Evolutionary conservation across 2,329 filamentous ascomycete species (phyloP).

Genomic region (Nothophaeocryptopus gaeumannii): DNA sequence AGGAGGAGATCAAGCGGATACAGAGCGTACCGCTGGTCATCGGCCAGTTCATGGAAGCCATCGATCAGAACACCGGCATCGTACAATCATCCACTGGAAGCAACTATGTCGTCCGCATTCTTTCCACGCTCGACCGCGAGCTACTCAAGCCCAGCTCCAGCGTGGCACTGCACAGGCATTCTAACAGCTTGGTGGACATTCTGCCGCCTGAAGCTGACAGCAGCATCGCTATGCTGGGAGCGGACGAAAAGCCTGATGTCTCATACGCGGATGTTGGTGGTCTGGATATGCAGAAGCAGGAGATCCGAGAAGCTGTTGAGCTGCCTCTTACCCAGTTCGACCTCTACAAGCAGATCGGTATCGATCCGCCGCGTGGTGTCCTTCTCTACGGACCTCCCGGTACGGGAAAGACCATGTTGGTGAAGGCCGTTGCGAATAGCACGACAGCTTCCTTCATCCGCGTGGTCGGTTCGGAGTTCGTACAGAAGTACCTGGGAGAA

Average conservation of each 20-base stretch:
- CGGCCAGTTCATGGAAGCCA: slow-evolving; percentile 99
- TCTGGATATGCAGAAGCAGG: slow-evolving; percentile 99
- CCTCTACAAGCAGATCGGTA: slow-evolving; percentile 98
- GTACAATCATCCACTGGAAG: slow-evolving; percentile 97
- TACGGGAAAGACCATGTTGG: slow-evolving; percentile 94
- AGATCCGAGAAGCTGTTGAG: slow-evolving; percentile 96
- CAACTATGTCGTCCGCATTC: slow-evolving; percentile 97
- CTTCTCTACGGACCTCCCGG: slow-evolving; percentile 93
- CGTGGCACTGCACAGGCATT: slow-evolving; percentile 95
- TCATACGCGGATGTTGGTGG: slow-evolving; percentile 98
- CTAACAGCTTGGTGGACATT: slow-evolving; percentile 97
- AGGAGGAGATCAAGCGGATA: slow-evolving; percentile 99
- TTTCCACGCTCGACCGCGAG: slow-evolving; percentile 97
- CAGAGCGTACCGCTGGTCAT: slow-evolving; percentile 98
- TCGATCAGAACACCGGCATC: slow-evolving; percentile 98
- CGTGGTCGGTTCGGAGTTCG: slow-evolving; percentile 96
- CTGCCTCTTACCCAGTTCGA: slow-evolving; percentile 96
- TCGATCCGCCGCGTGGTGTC: slow-evolving; percentile 94
- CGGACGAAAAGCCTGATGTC: slow-evolving; percentile 96
- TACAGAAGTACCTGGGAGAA: slow-evolving; percentile 97
- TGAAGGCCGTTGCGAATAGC: slow-evolving; percentile 97
- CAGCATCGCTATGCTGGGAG: slow-evolving; percentile 95
- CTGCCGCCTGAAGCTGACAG: slow-evolving; percentile 98
- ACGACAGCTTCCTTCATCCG: slow-evolving; percentile 98
- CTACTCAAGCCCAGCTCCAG: slow-evolving; percentile 97